Conservation (phyloP, 176 grass and related monocot species). For the Oropetium thomaeum region DNA sequence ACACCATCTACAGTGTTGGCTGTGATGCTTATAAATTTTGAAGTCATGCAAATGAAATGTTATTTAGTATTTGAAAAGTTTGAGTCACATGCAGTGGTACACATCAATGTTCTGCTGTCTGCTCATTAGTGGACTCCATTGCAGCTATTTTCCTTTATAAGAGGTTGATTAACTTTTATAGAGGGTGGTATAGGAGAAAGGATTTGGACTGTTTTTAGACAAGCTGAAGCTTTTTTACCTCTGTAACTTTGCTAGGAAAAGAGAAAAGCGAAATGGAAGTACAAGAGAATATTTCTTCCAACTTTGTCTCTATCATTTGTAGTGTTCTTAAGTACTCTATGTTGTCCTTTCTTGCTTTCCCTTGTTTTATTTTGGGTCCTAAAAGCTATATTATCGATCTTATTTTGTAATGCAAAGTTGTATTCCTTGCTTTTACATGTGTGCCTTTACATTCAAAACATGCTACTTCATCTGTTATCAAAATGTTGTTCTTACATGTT, state of each 20-base stretch:
- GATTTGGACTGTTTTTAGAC: neutral
- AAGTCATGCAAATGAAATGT: neutral
- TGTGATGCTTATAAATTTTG: neutral
- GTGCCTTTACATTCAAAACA: neutral
- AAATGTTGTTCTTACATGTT: neutral
- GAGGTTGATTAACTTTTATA: neutral
- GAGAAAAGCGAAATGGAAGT: neutral
- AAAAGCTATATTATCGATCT: neutral
- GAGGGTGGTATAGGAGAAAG: neutral
- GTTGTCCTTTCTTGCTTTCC: neutral
- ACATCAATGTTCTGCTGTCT: no score
- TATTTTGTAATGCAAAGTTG: neutral
- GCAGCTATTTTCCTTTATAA: neutral
- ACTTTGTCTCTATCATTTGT: neutral
- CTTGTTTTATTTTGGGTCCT: neutral
- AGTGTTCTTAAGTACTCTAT: neutral
- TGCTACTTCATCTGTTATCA: neutral
- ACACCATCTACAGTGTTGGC: neutral
- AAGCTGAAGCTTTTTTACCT: neutral
- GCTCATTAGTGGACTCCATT: neutral
- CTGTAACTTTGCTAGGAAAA: neutral
- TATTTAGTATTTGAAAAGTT: slow-evolving; percentile 17
- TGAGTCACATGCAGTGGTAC: neutral
- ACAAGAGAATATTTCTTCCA: neutral
- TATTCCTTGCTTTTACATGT: neutral